Percentiles rank a stretch among this genome's conserved stretches.
Conservation (phyloP, 2,329 filamentous ascomycete species). For the Coleophoma eucalyptorum region DNA sequence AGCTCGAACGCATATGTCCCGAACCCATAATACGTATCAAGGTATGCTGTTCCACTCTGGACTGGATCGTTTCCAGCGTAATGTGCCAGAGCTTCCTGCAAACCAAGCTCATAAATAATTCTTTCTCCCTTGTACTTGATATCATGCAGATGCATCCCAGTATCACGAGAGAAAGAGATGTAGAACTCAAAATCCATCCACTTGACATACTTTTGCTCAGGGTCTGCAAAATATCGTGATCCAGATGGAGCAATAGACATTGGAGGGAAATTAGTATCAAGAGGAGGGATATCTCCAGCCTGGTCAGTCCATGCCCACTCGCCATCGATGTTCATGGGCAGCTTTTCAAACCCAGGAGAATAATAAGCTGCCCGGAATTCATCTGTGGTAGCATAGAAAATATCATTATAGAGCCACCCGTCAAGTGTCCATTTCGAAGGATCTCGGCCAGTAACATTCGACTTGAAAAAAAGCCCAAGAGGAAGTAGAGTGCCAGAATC, state of each 20-base stretch:
- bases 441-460: constrained; percentile 47
- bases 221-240: constrained; percentile 38
- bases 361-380: constrained; percentile 41
- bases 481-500: constrained; percentile 35
- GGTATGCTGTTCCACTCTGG: constrained; percentile 19
- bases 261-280: constrained; percentile 35
- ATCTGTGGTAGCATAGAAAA: constrained; percentile 47
- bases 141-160: constrained; percentile 45
- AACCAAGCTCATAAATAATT: constrained; percentile 50
- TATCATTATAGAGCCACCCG: constrained; percentile 50
- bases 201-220: constrained; percentile 38
- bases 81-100: constrained; percentile 44
- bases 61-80: constrained; percentile 27
- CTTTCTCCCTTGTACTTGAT: constrained; percentile 50
- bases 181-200: constrained; percentile 52
- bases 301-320: constrained; percentile 40
- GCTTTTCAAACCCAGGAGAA: constrained; percentile 39
- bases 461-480: constrained; percentile 38
- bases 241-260: constrained; percentile 32
- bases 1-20: constrained; percentile 24
- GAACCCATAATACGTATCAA: constrained; percentile 29
- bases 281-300: constrained; percentile 30
- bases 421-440: constrained; percentile 44
- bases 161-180: constrained; percentile 42
- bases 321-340: constrained; percentile 43